Percentiles rank a stretch among this genome's conserved stretches.
Evolutionary conservation across 2,329 filamentous ascomycete species (phyloP).

Genomic region (Pseudocercospora vitis): DNA sequence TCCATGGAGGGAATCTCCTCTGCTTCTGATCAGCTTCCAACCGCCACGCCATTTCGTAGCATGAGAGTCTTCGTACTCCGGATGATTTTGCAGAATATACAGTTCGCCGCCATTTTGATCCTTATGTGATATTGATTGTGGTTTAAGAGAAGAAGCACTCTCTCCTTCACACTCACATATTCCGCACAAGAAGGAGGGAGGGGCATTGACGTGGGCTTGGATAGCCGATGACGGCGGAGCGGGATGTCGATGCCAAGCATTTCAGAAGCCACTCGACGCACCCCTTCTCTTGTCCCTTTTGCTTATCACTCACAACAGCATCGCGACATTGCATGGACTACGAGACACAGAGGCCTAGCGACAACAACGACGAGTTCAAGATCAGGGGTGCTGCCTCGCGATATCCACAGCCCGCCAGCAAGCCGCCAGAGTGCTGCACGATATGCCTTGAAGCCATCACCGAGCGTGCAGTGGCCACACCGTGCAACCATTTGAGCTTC

Average conservation of each 20-base stretch:
- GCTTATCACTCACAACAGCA: not conserved
- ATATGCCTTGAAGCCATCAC: constrained; percentile 80
- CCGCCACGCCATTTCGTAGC: not conserved
- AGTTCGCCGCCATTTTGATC: constrained; percentile 55
- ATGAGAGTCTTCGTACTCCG: constrained; percentile 62
- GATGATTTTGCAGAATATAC: constrained; percentile 98
- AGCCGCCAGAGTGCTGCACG: constrained; percentile 62
- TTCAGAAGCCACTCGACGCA: too few species aligned
- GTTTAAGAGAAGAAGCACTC: not conserved
- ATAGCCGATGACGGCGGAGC: constrained; percentile 2
- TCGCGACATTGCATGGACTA: constrained; percentile 25
- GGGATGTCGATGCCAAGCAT: constrained; percentile 6
- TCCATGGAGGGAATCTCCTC: constrained; percentile 96
- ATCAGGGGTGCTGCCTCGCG: constrained; percentile 31
- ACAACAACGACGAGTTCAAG: constrained; percentile 28
- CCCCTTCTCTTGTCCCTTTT: constrained; percentile 5
- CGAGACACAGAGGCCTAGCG: not conserved
- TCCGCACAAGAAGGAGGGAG: not conserved
- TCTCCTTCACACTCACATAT: constrained; percentile 12
- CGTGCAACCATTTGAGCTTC: constrained; percentile 78
- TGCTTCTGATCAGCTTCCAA: constrained; percentile 41
- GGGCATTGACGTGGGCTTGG: not conserved
- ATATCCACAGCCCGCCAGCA: constrained; percentile 1
- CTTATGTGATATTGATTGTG: constrained; percentile 23
- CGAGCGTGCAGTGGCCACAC: constrained; percentile 68